Evolutionary conservation across 495 filamentous ascomycete species (phyloP), one percentile per base, ranked within the genome.

Genomic region (Aspergillus egyptiacus): DNA sequence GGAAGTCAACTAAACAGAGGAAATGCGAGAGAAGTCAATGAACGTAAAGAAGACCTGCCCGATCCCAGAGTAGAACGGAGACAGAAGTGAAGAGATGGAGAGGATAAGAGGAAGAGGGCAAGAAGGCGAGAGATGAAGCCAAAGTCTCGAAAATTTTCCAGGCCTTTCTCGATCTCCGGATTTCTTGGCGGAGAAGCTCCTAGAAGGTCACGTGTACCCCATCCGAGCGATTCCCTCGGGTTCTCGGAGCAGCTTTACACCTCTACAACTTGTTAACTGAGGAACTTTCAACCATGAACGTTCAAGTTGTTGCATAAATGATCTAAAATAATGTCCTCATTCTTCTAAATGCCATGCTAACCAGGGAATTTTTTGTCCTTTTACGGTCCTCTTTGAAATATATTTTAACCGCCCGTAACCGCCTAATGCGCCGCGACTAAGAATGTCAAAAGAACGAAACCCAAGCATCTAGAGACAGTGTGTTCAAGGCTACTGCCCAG

Each of bases 91-190:
- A 57, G 46, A 50, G 56, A 55, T 38, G 60, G 57, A 55, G 46
- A 52, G 35, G 49, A 51, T 36, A 60, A 54, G 53, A 50, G 56
- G 54, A 64, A 42, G 50, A 48, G 48, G 54, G 40, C 54, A 49
- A 58, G 51, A 55, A 55, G 55, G 45, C 33, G 38, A 53, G 53
- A 65, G 59, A 66, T 71, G 69, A 71, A 69, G 71, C 65, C 60
- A 66, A 74, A 69, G 67, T 71, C 68, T 68, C 57, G 66, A 74
- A 74, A 72, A 71, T 70, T 72, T 74, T 71, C 69, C 64, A 67
- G 64, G 61, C 64, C 59, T 42, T 72, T 69, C 68, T 66, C 62
- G 58, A 66, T 68, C 68, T 68, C 69, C 66, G 61, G 63, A 69
- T 65, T 52, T 61, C 66, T 71, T 67, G 67, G 67, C 67, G 60